Evolutionary conservation across 2,329 filamentous ascomycete genomes (phyloP), one percentile per base, ranked within the genome.

Genomic region (Curvularia spicifera): DNA sequence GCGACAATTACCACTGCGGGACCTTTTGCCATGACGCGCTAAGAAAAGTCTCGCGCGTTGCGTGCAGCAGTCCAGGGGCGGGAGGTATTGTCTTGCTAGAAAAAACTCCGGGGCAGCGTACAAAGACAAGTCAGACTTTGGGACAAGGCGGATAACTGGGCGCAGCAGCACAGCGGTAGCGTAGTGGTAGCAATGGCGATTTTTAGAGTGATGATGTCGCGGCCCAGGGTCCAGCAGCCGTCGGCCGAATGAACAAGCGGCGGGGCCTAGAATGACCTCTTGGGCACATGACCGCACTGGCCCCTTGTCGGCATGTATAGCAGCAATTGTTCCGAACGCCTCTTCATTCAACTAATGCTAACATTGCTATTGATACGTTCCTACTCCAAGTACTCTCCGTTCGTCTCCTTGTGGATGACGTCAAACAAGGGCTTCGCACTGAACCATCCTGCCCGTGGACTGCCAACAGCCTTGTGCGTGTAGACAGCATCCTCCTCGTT

Each of bases 401-500:
- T 78, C 2, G 82, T 84, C 77, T 89, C 85, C 71, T 83, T 83
- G 67, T 88, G 83, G 61, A 89, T 84, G 40, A 91, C 77, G 78
- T 91, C 89, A 77, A 92, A 92, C 62, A 88, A 66, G 15, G 89
- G 89, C 78, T 87, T 88, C 5, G 87, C 89, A 66, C 83, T 87
- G 71, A 92, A 93, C 81, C 85, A 91, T 10, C 68, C 89, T 0
- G 85, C 87, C 33, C 73, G 69, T 15, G 84, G 80, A 0, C 80
- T 84, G 0, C 90, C 90, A 3, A 91, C 80, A 0, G 85, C 82
- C 75, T 88, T 85, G 67, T 85, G 87, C 0, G 90, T 92, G 68
- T 84, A 90, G 15, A 73, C 78, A 1, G 90, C 89, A 71, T 93
- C 89, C 51, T 87, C 85, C 1, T 89, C 84, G 8, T 82, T 79